A percentile compares a stretch with the other conserved stretches of the same genome.
phyloP scores from a whole-genome alignment of 2,329 filamentous ascomycete species.

The Fusarium nematophilum region DNA sequence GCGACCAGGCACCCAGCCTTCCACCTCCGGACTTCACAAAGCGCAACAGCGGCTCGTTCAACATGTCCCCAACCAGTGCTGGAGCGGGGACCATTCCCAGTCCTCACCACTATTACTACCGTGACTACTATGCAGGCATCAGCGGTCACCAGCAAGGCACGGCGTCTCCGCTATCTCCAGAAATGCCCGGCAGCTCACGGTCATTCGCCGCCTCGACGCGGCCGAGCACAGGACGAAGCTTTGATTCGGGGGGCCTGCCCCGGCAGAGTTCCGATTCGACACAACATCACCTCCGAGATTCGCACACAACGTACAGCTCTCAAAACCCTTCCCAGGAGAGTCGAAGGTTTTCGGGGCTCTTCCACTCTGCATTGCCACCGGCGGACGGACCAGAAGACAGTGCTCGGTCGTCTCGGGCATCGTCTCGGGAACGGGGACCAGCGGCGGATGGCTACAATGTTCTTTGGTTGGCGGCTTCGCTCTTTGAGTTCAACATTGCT shows the following conservation, averaged over 20 bases:
- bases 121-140: conserved; percentile 52
- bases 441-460: conserved; percentile 73
- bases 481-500: conserved; percentile 98
- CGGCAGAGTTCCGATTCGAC: conserved; percentile 65
- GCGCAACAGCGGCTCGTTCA: conserved; percentile 75
- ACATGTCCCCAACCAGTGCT: conserved; percentile 64
- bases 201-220: conserved; percentile 60
- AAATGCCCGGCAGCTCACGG: conserved; percentile 61
- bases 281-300: conserved; percentile 62
- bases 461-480: conserved; percentile 89
- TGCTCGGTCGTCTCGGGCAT: conserved; percentile 66
- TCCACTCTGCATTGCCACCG: conserved; percentile 88
- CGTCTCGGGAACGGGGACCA: conserved; percentile 67
- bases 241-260: conserved; percentile 63
- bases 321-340: conserved; percentile 57
- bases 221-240: conserved; percentile 70
- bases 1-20: conserved; percentile 70
- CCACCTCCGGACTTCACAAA: conserved; percentile 75
- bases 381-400: conserved; percentile 71
- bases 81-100: conserved; percentile 53
- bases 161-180: conserved; percentile 66
- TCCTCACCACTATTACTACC: conserved; percentile 67
- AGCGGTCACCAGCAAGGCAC: conserved; percentile 60
- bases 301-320: conserved; percentile 65
- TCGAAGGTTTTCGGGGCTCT: conserved; percentile 78